These are phyloP conservation scores for Physcia stellaris DNA, from an alignment of 495 filamentous ascomycete genomes.

Conservation along the genomic window DNA sequence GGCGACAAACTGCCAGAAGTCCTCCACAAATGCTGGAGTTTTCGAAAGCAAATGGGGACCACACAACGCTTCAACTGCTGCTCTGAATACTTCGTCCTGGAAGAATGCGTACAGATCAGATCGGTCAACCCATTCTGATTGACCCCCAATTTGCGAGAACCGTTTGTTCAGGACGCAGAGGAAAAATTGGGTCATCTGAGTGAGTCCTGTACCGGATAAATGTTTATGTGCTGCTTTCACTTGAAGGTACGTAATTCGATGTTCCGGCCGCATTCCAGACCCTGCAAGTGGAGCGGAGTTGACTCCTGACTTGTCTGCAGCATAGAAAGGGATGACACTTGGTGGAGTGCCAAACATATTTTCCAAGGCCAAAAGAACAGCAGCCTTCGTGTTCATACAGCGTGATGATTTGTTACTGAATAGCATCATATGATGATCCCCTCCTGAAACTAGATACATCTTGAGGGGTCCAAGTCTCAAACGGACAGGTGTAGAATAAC, in stretches of 20 bases:
- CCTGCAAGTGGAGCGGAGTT: background rate
- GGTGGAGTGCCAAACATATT: too few species aligned
- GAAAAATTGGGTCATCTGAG: conserved; percentile 11
- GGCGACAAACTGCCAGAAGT: conserved; percentile 8
- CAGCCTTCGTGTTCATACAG: too few species aligned
- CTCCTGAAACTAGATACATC: background rate
- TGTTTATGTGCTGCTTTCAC: conserved; percentile 7
- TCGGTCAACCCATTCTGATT: conserved; percentile 7
- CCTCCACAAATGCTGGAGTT: conserved; percentile 11
- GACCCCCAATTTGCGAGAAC: conserved; percentile 4
- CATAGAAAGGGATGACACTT: too few species aligned
- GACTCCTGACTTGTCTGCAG: too few species aligned
- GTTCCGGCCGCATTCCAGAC: background rate
- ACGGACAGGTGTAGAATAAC: background rate
- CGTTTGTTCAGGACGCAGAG: conserved; percentile 6
- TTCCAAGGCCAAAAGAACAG: too few species aligned
- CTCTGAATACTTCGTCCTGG: conserved; percentile 13
- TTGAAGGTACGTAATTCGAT: conserved; percentile 11
- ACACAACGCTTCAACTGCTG: conserved; percentile 13
- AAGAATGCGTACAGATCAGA: conserved; percentile 18
- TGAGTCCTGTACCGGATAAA: conserved; percentile 10
- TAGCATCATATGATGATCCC: too few species aligned
- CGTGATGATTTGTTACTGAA: too few species aligned
- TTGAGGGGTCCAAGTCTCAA: background rate
- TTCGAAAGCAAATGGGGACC: conserved; percentile 15